Base-by-base conservation (phyloP, 139 green algal species). In the Haematococcus lacustris region DNA sequence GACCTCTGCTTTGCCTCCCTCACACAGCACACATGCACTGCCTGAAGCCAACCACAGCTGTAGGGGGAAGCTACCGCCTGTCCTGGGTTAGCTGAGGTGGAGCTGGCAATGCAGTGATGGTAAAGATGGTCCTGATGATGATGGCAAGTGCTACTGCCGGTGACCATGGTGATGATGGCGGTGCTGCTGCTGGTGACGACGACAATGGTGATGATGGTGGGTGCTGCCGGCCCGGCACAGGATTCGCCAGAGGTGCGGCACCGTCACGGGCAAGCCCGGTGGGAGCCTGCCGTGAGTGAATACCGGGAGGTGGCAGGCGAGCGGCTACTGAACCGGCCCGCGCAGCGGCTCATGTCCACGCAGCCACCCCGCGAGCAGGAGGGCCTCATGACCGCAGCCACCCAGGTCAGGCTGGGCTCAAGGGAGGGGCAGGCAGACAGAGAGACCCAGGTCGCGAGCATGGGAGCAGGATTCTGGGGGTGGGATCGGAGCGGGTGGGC, bases 231-330 rank as follows among this genome's bases (percentile, higher is more conserved):
- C n/a, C n/a, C n/a, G n/a, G 3, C 5, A 26, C 66, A 71, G 66
- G 69, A 74, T 33, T 51, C 67, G n/a, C 67, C 67, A 5, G 67
- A 72, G 67, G 41, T 43, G 50, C 66, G 76, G 0, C 57, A 30
- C 35, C 77, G 77, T n/a, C 72, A 79, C 32, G 77, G 77, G 43
- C 78, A 79, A 71, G 64, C 73, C 41, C 84, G 84, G 32, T 89
- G 84, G 84, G 65, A 79, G 70, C 84, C 84, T 21, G 47, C 65
- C 7, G 77, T 88, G 3, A 84, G 79, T 34, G 85, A 90, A 78
- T 90, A 88, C 73, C 75, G 84, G 3, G 73, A 90, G 66, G 51
- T 71, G 0, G 7, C 30, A 34, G n/a, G 40, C 37, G 68, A 80
- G 17, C 38, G 5, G 39, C 50, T 66, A 3, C 63, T 79, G 32